Conservation (phyloP, 1,284 basidiomycete genomes). For the Microbotryomycetes sp. region DNA sequence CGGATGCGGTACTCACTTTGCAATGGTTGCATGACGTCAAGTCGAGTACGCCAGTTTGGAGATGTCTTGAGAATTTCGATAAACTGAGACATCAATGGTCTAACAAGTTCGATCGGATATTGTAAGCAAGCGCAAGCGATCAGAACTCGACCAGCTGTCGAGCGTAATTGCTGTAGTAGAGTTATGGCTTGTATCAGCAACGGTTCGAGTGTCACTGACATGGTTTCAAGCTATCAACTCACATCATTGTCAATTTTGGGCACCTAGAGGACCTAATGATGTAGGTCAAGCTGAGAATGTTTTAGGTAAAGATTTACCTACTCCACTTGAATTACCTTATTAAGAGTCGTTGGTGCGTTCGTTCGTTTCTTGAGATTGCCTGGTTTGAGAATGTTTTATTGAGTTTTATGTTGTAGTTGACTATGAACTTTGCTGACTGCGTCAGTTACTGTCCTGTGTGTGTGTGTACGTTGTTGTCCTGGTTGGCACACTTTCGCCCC, state of each 20-base stretch:
- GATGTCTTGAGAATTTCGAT: slow-evolving; percentile 45
- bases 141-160: slow-evolving; percentile 44
- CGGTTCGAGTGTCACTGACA: too few relatives aligned
- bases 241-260: slow-evolving; percentile 49
- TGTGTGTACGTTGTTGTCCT: too few relatives aligned
- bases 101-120: slow-evolving; percentile 46
- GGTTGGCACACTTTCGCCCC: too few relatives aligned
- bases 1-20: slow-evolving; percentile 69
- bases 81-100: slow-evolving; percentile 45
- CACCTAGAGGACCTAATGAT: slow-evolving; percentile 47
- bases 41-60: slow-evolving; percentile 47
- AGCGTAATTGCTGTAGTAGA: slow-evolving; percentile 44
- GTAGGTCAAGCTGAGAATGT: slow-evolving; percentile 49
- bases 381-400: background rate
- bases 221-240: too few relatives aligned
- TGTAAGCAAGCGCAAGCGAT: slow-evolving; percentile 47
- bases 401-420: too few relatives aligned
- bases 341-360: too few relatives aligned
- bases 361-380: background rate
- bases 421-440: too few relatives aligned
- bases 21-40: slow-evolving; percentile 50
- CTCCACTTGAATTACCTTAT: slow-evolving; percentile 48
- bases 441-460: too few relatives aligned
- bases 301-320: slow-evolving; percentile 46
- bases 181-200: background rate